These are phyloP conservation scores for Salvia rosmarinus DNA, from an alignment of 257 asterid genomes.

Conservation along the genomic window DNA sequence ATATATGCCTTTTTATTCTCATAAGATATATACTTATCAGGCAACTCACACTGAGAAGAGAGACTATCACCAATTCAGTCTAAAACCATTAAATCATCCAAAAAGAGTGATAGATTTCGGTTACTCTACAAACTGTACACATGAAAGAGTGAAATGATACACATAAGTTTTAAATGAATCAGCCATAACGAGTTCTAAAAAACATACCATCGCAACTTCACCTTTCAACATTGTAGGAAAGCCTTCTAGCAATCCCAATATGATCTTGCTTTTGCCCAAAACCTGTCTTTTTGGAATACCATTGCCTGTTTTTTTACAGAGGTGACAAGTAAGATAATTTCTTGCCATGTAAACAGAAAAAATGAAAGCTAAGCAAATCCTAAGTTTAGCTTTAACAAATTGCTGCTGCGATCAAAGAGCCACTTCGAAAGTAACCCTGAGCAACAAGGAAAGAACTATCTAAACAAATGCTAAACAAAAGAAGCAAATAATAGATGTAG, in stretches of 20 bases:
- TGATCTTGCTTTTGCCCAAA: constrained; percentile 87
- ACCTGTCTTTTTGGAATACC: constrained; percentile 80
- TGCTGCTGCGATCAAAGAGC: not conserved
- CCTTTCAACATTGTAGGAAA: constrained; percentile 85
- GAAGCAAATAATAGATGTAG: constrained; percentile 8
- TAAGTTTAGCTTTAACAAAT: not conserved
- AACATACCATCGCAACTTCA: constrained; percentile 87
- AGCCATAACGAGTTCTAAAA: constrained; percentile 9
- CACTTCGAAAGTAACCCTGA: constrained; percentile 10
- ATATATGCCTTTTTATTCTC: not conserved
- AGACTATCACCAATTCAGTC: not conserved
- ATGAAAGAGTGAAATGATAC: constrained; percentile 12
- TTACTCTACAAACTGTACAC: not conserved
- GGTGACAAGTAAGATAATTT: constrained; percentile 16
- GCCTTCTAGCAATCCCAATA: constrained; percentile 91
- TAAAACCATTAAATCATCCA: constrained; percentile 7
- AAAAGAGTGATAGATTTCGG: not conserved
- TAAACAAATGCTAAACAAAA: not conserved
- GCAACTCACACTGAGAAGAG: not conserved
- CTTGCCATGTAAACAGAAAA: not conserved
- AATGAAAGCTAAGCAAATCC: not conserved
- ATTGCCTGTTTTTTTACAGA: constrained; percentile 53
- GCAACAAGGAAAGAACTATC: constrained; percentile 6
- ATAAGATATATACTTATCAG: not conserved
- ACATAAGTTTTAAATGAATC: not conserved